These are phyloP conservation scores for Nigrograna mackinnonii DNA, from an alignment of 2,329 filamentous ascomycete genomes.

Conservation along the genomic window DNA sequence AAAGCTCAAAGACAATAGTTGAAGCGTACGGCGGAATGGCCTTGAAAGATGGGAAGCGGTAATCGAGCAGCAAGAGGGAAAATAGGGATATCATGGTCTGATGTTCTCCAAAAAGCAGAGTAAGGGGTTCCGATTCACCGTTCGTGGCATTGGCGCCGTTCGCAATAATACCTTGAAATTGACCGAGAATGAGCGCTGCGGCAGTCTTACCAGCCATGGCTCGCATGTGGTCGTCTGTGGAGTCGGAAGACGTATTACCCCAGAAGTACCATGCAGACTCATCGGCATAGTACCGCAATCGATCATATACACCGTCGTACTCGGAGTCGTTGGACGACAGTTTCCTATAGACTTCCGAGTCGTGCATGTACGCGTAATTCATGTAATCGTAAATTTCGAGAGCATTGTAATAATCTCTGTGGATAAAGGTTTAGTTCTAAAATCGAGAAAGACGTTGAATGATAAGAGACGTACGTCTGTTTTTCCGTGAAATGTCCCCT, in stretches of 20 bases:
- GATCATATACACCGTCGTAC: conserved; percentile 23
- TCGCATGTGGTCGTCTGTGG: conserved; percentile 18
- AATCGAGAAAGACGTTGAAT: no score
- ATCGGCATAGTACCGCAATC: conserved; percentile 50
- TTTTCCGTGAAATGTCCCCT: conserved; percentile 42
- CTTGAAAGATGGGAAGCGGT: conserved; percentile 18
- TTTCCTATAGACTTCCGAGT: conserved; percentile 45
- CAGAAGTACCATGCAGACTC: conserved; percentile 48
- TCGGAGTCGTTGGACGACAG: conserved; percentile 33
- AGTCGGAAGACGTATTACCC: conserved; percentile 45
- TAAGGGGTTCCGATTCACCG: conserved; percentile 44
- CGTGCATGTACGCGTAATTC: conserved; percentile 58
- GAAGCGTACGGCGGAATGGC: conserved; percentile 32
- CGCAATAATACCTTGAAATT: conserved; percentile 23
- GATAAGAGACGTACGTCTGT: conserved; percentile 28
- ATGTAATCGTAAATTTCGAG: conserved; percentile 60
- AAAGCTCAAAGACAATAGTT: conserved; percentile 47
- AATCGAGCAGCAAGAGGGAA: conserved; percentile 27
- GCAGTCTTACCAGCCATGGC: conserved; percentile 36
- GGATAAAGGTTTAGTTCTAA: no score
- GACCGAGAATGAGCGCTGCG: conserved; percentile 24
- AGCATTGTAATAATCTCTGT: conserved; percentile 56
- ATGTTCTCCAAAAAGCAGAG: conserved; percentile 42
- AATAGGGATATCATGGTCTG: conserved; percentile 36
- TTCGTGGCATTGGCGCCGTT: conserved; percentile 22